These are phyloP conservation scores for Primulina eburnea DNA, from an alignment of 257 asterid genomes.

Conservation along the genomic window DNA sequence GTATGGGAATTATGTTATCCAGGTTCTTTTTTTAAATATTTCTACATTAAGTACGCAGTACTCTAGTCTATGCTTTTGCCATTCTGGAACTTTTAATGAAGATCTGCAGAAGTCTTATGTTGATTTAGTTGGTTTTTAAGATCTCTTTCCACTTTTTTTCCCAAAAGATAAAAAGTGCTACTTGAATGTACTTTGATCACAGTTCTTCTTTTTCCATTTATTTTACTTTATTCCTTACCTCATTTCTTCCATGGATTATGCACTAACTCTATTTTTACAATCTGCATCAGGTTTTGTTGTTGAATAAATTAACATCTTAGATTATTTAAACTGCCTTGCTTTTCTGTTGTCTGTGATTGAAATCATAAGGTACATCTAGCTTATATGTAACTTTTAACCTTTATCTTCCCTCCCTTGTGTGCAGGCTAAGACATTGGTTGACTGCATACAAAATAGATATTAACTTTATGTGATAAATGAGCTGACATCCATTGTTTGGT, in stretches of 20 bases:
- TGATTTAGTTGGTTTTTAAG: not conserved
- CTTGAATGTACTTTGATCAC: not conserved
- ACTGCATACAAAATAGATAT: not conserved
- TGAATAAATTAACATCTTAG: not conserved
- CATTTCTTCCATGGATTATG: not conserved
- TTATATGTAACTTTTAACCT: not conserved
- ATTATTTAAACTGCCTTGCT: slow-evolving; percentile 1
- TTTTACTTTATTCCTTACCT: not conserved
- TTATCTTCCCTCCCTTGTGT: not conserved
- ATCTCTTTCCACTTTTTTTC: not conserved
- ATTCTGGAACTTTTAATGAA: slow-evolving; percentile 1
- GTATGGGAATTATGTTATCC: slow-evolving; percentile 93
- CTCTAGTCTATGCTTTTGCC: not conserved
- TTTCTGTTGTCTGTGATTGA: not conserved
- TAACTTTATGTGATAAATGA: not conserved
- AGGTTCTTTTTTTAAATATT: slow-evolving; percentile 39
- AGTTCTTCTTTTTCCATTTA: not conserved
- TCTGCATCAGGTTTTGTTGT: not conserved
- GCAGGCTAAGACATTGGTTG: not conserved
- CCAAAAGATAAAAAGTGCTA: not conserved
- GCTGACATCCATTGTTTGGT: not conserved
- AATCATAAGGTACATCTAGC: not conserved
- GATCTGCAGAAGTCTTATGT: not conserved
- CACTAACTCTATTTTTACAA: not conserved
- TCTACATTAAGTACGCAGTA: not conserved